Conservation (phyloP, 345 rosid genomes). For the Salix dunnii region DNA sequence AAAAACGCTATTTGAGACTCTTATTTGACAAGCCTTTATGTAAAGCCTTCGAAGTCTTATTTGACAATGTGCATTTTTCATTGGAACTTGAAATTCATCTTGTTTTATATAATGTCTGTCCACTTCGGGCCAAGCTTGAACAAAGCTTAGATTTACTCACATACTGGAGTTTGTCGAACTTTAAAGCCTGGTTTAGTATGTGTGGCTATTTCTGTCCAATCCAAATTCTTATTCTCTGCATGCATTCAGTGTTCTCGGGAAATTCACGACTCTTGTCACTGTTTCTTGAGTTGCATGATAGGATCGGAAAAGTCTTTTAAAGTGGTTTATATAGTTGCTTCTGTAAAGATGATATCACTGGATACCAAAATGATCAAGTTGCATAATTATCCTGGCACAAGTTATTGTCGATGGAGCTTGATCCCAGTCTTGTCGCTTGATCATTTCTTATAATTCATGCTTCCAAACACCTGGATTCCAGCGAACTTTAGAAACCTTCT, state of each 20-base stretch:
- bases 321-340: background rate
- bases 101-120: background rate
- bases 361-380: slow-evolving; percentile 5
- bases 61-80: background rate
- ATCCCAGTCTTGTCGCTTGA: background rate
- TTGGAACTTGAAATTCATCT: background rate
- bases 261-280: background rate
- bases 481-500: background rate
- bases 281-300: background rate
- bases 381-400: background rate
- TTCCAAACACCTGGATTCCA: background rate
- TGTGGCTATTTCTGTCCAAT: background rate
- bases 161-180: background rate
- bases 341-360: background rate
- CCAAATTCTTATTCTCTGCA: background rate
- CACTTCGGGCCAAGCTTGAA: background rate
- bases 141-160: background rate
- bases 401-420: background rate
- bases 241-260: background rate
- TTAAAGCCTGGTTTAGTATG: background rate
- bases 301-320: background rate
- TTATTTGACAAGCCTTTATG: background rate
- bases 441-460: background rate
- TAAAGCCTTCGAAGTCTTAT: background rate
- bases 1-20: background rate